Conservation (phyloP, 176 grass and related monocot genomes). For the Carex scoparia region DNA sequence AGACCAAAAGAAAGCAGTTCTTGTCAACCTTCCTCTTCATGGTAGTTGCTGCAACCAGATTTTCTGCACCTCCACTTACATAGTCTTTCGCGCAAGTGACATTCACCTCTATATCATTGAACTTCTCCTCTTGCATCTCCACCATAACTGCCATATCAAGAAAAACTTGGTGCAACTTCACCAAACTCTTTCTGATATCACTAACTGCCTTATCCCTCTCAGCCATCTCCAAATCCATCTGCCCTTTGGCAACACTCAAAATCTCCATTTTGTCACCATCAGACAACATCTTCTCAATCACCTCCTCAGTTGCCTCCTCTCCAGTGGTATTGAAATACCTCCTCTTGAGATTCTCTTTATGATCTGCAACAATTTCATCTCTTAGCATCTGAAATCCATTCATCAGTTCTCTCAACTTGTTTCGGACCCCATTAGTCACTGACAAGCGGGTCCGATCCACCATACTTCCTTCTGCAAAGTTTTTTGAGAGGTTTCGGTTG, state of each 20-base stretch:
- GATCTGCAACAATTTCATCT: constrained; percentile 31
- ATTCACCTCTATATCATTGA: constrained; percentile 47
- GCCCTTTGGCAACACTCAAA: constrained; percentile 15
- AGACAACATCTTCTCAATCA: constrained; percentile 39
- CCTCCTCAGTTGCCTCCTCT: constrained; percentile 31
- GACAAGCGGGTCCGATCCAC: constrained; percentile 33
- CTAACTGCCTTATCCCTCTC: constrained; percentile 41
- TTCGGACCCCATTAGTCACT: constrained; percentile 33
- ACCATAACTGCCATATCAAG: constrained; percentile 44
- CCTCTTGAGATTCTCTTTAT: constrained; percentile 38
- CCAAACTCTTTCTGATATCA: constrained; percentile 44
- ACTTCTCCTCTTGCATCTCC: constrained; percentile 37
- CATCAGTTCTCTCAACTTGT: constrained; percentile 38
- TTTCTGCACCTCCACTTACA: constrained; percentile 31
- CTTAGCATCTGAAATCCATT: constrained; percentile 37
- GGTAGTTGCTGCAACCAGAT: constrained; percentile 22
- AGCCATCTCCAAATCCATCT: constrained; percentile 30
- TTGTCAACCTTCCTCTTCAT: constrained; percentile 30
- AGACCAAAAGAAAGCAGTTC: constrained; percentile 17
- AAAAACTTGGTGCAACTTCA: constrained; percentile 46
- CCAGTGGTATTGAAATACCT: constrained; percentile 43
- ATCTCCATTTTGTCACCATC: constrained; percentile 17
- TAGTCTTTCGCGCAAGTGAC: constrained; percentile 33
- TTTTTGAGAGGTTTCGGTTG: constrained; percentile 24
- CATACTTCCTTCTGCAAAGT: constrained; percentile 32